Evolutionary conservation across 2,329 filamentous ascomycete species (phyloP).

Genomic region (Sordariomycetes sp.): DNA sequence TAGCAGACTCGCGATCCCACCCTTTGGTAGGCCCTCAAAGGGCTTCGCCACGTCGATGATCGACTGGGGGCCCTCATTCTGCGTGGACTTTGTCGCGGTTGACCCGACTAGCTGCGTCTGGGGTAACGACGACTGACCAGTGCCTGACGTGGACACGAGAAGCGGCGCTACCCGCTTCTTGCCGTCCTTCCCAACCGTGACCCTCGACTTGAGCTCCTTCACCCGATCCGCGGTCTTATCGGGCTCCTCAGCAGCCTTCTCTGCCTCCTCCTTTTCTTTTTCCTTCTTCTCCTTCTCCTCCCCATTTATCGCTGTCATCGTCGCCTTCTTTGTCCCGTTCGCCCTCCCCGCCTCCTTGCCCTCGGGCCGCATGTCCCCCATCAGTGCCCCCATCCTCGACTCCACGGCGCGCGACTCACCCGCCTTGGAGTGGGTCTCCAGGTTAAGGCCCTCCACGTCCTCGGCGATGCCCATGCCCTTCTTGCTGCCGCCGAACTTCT

Average conservation of each 20-base stretch:
- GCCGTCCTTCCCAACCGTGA: conserved; percentile 91
- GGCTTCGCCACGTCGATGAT: conserved; percentile 87
- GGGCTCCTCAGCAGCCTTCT: conserved; percentile 25
- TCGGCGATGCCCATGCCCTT: conserved; percentile 87
- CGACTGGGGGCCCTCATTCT: conserved; percentile 66
- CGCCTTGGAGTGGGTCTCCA: conserved; percentile 88
- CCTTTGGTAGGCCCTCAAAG: conserved; percentile 84
- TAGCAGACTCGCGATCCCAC: conserved; percentile 74
- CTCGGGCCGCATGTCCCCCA: conserved; percentile 65
- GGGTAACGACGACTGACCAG: conserved; percentile 77
- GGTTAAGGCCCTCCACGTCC: conserved; percentile 74
- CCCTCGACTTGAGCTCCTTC: conserved; percentile 68
- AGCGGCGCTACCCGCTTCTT: conserved; percentile 93
- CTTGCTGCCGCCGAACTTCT: conserved; percentile 82
- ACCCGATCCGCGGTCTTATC: conserved; percentile 45
- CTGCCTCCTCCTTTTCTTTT: conserved; percentile 23
- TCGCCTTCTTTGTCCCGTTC: conserved; percentile 37
- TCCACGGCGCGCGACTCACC: conserved; percentile 84
- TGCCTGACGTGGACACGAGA: conserved; percentile 80
- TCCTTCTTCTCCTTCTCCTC: conserved; percentile 21
- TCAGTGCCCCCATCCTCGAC: conserved; percentile 94
- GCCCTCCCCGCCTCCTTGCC: conserved; percentile 38
- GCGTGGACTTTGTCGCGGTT: conserved; percentile 48
- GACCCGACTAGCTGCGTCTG: conserved; percentile 80
- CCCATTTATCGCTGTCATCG: conserved; percentile 24